phyloP scores from a whole-genome alignment of 2,329 filamentous ascomycete species.

The Microthyrium microscopicum region DNA sequence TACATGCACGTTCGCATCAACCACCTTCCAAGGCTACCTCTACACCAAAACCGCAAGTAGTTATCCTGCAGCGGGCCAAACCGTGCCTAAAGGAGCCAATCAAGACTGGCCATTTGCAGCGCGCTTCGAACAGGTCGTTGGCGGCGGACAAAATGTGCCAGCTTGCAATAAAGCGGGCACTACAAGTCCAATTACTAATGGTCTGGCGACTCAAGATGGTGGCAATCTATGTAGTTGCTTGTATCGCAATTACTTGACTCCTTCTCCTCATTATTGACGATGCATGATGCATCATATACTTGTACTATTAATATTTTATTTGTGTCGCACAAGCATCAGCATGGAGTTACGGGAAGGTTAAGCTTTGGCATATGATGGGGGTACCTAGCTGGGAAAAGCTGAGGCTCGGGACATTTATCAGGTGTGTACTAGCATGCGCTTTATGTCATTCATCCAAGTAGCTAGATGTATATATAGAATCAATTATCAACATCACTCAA shows the following conservation, averaged over 20 bases:
- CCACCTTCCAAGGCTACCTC: conserved; percentile 38
- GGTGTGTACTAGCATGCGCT: too few relatives aligned
- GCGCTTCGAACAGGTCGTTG: conserved; percentile 35
- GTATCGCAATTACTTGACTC: conserved; percentile 26
- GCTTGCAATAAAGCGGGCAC: conserved; percentile 32
- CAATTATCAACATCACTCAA: too few relatives aligned
- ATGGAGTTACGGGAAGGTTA: too few relatives aligned
- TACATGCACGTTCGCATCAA: conserved; percentile 42
- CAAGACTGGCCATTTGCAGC: conserved; percentile 41
- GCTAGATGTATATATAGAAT: too few relatives aligned
- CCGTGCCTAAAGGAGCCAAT: conserved; percentile 13
- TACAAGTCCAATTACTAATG: conserved; percentile 12
- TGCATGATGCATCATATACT: too few relatives aligned
- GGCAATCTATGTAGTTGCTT: conserved; percentile 27
- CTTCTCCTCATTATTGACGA: too few relatives aligned
- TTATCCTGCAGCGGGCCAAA: conserved; percentile 18
- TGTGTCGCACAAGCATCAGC: too few relatives aligned
- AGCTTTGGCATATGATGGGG: too few relatives aligned
- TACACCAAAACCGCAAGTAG: conserved; percentile 38
- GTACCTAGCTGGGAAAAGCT: too few relatives aligned
- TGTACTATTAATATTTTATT: too few relatives aligned
- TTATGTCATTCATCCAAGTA: too few relatives aligned
- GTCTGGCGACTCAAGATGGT: conserved; percentile 20
- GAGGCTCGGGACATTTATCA: too few relatives aligned
- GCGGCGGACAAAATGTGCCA: conserved; percentile 32